A percentile compares a stretch with the other conserved stretches of the same genome.
Conservation (phyloP, 306 rosid species). For the Cicer judaicum region DNA sequence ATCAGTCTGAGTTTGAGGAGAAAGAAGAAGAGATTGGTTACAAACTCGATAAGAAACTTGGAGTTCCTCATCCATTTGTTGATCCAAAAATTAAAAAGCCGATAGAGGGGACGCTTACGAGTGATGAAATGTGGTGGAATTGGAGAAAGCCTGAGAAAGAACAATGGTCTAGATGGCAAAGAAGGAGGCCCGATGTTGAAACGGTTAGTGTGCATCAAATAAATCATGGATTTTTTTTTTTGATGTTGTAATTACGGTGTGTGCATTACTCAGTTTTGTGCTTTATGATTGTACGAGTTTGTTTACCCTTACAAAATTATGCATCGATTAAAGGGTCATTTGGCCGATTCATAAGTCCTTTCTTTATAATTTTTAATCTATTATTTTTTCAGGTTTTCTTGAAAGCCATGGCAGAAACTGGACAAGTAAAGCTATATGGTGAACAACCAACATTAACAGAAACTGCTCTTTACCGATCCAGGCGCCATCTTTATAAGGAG, state of each 20-base stretch:
- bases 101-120: slow-evolving; percentile 65
- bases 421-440: slow-evolving; percentile 85
- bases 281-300: slow-evolving; percentile 15
- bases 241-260: neutral
- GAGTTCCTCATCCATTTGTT: slow-evolving; percentile 84
- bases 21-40: slow-evolving; percentile 70
- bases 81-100: slow-evolving; percentile 79
- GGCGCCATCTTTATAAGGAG: slow-evolving; percentile 91
- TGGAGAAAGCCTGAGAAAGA: slow-evolving; percentile 92
- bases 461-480: slow-evolving; percentile 90
- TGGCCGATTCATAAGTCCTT: slow-evolving; percentile 16
- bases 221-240: neutral
- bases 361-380: neutral
- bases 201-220: slow-evolving; percentile 66
- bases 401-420: slow-evolving; percentile 98
- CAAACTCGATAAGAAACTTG: slow-evolving; percentile 69
- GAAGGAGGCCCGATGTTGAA: slow-evolving; percentile 90
- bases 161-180: slow-evolving; percentile 98
- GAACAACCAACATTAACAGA: slow-evolving; percentile 87
- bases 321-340: slow-evolving; percentile 19
- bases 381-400: slow-evolving; percentile 76
- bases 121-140: slow-evolving; percentile 95
- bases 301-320: slow-evolving; percentile 14
- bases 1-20: slow-evolving; percentile 67
- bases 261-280: slow-evolving; percentile 15